Base-by-base conservation (phyloP, 441 rosid genomes). In the Adansonia gregorii region DNA sequence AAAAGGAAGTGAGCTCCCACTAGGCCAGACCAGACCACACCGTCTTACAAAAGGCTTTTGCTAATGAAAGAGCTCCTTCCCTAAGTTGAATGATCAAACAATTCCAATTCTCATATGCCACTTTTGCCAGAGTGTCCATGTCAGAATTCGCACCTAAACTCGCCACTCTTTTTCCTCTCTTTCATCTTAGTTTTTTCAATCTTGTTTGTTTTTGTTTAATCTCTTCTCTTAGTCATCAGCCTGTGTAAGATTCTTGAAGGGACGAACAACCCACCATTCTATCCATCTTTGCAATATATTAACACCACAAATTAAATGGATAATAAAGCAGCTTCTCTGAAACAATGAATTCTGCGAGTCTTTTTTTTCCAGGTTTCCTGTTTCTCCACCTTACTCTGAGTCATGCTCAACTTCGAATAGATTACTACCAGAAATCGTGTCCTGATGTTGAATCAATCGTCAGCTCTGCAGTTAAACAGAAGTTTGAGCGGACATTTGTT, bases 401-500 rank as follows among this genome's bases (percentile, higher is more conserved):
- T 70, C 65, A 20, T 63, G 87, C 82, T 76, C 83, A 78, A 82
- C 84, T 85, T 12, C 52, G 79, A 8, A 74, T 72, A 8, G 49
- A 54, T 72, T 85, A 75, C 73, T 85, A 85, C 80, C 19, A 54
- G 15, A 82, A 76, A 70, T 58, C 73, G 2, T 85, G 87, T 65
- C 87, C 87, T 4, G 69, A 82, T 43, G 87, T 82, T 12, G 87
- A 82, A 71, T 78, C 82, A 20, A 27, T 85, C 0, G 82, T 85
- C 75, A 78, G 78, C 8, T 80, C 82, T 1, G 85, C 85, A 2
- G 87, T 85, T 67, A 72, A 80, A 43, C 19, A 58, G 24, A 85
- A 85, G 78, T 82, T 85, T 78, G 78, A 71, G 79, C 87, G 80
- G 79, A 85, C 87, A 3, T 82, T 82, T 60, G 78, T 82, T 59